Evolutionary conservation across 2,329 filamentous ascomycete species (phyloP).

Genomic region (Didymella pomorum): DNA sequence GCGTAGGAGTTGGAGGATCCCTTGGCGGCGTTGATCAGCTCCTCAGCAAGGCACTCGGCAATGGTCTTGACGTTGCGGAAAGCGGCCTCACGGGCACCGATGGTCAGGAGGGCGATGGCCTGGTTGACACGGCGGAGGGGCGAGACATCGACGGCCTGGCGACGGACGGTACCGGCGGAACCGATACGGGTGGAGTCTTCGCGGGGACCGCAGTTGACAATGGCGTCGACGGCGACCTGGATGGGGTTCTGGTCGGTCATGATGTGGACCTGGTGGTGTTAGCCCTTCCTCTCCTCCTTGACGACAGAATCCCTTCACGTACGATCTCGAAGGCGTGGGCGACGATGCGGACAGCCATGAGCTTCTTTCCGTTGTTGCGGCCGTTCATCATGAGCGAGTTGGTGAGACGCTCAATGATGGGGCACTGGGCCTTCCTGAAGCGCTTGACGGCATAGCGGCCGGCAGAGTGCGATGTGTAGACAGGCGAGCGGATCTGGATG

Average conservation of each 20-base stretch:
- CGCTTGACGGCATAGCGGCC: conserved; percentile 99
- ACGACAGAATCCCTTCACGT: conserved; percentile 57
- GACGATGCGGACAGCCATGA: conserved; percentile 99
- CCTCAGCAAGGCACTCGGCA: conserved; percentile 98
- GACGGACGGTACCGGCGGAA: conserved; percentile 98
- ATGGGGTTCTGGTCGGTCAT: conserved; percentile 99
- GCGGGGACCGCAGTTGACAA: conserved; percentile 99
- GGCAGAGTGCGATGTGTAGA: conserved; percentile 99
- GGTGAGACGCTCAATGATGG: conserved; percentile 99
- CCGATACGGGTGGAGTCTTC: conserved; percentile 99
- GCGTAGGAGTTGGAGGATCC: conserved; percentile 99
- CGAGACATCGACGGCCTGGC: conserved; percentile 99
- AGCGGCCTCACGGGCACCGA: conserved; percentile 95
- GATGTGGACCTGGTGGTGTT: conserved; percentile 83
- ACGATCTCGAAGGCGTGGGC: conserved; percentile 99
- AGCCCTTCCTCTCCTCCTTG: conserved; percentile 15
- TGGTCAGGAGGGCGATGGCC: conserved; percentile 98
- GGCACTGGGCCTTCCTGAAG: conserved; percentile 99
- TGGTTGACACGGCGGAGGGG: conserved; percentile 99
- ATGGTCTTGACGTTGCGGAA: conserved; percentile 99
- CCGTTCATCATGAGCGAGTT: conserved; percentile 99
- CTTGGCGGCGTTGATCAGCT: conserved; percentile 99
- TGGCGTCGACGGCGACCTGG: conserved; percentile 98
- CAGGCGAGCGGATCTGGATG: conserved; percentile 98
- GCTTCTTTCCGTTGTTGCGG: conserved; percentile 99